phyloP scores from a whole-genome alignment of 768 basidiomycete genomes.

The Clitopilus hobsonii region DNA sequence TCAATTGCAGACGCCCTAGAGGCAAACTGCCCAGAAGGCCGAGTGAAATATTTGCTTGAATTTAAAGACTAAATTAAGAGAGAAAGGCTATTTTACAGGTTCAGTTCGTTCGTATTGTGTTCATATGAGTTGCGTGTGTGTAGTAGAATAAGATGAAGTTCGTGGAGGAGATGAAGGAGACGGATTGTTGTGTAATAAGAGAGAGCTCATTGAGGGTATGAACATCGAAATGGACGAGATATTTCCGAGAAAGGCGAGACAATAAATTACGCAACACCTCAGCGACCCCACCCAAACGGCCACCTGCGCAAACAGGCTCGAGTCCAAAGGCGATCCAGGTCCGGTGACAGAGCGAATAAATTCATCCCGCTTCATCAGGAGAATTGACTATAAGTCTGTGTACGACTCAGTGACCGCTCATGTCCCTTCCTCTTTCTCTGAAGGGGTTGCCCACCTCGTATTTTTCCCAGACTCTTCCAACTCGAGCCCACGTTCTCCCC shows the following conservation, averaged over 20 bases:
- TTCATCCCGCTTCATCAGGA: slow-evolving; percentile 4
- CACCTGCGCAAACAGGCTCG: not conserved
- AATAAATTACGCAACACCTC: not conserved
- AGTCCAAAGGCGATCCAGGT: too few relatives aligned
- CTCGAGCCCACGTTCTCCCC: too few relatives aligned
- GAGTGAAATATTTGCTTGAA: too few relatives aligned
- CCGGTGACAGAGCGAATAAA: too few relatives aligned
- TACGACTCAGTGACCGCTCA: slow-evolving; percentile 23
- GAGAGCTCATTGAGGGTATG: not conserved
- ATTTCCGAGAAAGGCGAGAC: not conserved
- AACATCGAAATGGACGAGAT: too few relatives aligned
- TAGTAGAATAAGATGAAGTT: not conserved
- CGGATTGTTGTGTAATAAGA: too few relatives aligned
- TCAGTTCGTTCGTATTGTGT: too few relatives aligned
- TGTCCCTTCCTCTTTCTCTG: slow-evolving; percentile 12
- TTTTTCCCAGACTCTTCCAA: slow-evolving; percentile 6
- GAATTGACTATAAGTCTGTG: slow-evolving; percentile 27
- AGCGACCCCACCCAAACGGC: not conserved
- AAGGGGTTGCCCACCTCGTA: slow-evolving; percentile 5
- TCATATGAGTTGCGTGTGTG: not conserved
- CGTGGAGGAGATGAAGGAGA: too few relatives aligned
- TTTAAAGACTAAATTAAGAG: too few relatives aligned
- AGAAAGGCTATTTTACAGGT: too few relatives aligned
- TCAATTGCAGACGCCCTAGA: too few relatives aligned
- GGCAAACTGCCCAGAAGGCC: too few relatives aligned